phyloP scores from a whole-genome alignment of 1,139 yeast species.

The Nematodospora anomalae region DNA sequence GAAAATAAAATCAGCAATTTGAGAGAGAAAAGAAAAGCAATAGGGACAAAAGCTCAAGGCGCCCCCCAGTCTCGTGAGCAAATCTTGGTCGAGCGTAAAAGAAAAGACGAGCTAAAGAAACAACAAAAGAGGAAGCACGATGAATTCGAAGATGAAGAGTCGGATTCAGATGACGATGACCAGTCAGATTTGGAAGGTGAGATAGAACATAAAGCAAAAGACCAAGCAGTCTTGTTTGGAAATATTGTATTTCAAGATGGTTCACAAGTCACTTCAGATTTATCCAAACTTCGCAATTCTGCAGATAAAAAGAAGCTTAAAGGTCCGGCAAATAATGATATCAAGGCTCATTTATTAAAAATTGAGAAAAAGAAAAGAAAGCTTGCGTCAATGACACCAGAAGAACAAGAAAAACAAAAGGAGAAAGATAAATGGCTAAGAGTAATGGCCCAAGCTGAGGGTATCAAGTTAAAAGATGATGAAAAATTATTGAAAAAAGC shows the following conservation, averaged over 20 bases:
- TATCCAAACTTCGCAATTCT: slow-evolving; percentile 54
- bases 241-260: slow-evolving; percentile 86
- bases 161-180: slow-evolving; percentile 35
- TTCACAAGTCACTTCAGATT: slow-evolving; percentile 74
- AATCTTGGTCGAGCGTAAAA: slow-evolving; percentile 58
- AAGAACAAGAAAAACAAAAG: slow-evolving; percentile 57
- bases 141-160: slow-evolving; percentile 33
- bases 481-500: slow-evolving; percentile 86
- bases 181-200: slow-evolving; percentile 38
- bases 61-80: slow-evolving; percentile 83
- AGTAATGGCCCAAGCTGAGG: slow-evolving; percentile 85
- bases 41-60: slow-evolving; percentile 76
- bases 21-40: slow-evolving; percentile 86
- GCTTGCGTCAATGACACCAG: slow-evolving; percentile 58
- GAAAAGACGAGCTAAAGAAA: slow-evolving; percentile 42
- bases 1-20: slow-evolving; percentile 68
- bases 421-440: slow-evolving; percentile 85
- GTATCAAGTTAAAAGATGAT: slow-evolving; percentile 83
- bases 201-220: slow-evolving; percentile 33
- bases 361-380: slow-evolving; percentile 74
- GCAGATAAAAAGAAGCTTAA: slow-evolving; percentile 57
- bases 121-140: slow-evolving; percentile 39
- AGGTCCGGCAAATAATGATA: slow-evolving; percentile 85
- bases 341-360: slow-evolving; percentile 76
- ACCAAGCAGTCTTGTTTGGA: slow-evolving; percentile 61